Evolutionary conservation across 148 eudicot genomes (phyloP), one percentile per base, ranked within the genome.

Genomic region (Limonium bicolor): DNA sequence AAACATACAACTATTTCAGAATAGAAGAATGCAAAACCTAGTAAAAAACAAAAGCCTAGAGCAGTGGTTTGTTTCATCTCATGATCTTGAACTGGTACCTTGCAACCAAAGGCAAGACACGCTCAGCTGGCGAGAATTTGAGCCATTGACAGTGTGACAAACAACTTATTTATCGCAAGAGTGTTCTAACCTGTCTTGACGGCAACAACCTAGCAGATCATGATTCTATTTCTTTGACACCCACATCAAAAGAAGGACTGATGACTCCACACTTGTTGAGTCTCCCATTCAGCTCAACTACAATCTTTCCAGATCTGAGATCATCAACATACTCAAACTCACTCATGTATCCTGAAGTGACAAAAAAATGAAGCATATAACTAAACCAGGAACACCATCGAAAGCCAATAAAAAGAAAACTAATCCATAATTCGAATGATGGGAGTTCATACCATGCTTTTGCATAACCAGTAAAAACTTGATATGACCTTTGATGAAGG

Each of bases 381-480:
- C 12, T 17, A 22, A 2, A 12, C 24, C 29, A 42, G 24, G 4
- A 2, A 24, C 4, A 17, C 30, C 13, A 42, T 28, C 4, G 18
- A 42, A 3, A n/a, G 38, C 10, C 10, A 21, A 40, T 1, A 21
- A 20, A 20, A 36, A 15, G 13, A 21, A 5, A 29, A 29, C 33
- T 7, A n/a, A n/a, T 4, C 20, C 15, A 9, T 8, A 41, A 20
- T 18, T 15, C 42, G n/a, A 38, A 15, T 18, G 20, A 40, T 19
- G 7, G 28, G 1, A 34, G 39, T 21, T 9, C n/a, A 20, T 59
- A 75, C 82, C 77, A 31, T 75, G 82, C 61, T 71, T 64, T 35
- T 75, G 74, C 82, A 75, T 75, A 33, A 75, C 82, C 16, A 67
- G 19, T 26, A 75, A 71, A 58, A 71, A 67, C 66, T 75, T 75